Evolutionary conservation across 2,329 filamentous ascomycete genomes (phyloP), one percentile per base, ranked within the genome.

Genomic region (Aaosphaeria pasadenensis): DNA sequence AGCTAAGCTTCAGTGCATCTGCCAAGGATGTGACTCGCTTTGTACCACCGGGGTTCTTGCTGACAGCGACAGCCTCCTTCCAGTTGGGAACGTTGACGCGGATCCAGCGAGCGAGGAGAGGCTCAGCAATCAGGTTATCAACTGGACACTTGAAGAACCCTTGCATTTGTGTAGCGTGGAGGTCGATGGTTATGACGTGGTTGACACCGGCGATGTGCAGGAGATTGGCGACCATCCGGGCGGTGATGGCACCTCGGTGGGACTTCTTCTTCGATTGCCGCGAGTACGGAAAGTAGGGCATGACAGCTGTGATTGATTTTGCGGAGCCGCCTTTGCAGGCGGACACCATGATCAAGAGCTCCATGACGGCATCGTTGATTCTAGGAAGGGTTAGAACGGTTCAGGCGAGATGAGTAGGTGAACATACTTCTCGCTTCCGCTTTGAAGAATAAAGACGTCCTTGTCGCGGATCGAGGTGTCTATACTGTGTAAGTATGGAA

Each of bases 201-300:
- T 95, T 91, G 57, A 99, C 91, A 46, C 94, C 94, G 44, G 94
- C 94, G 48, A 99, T 88, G 51, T 88, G 83, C 58, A 99, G 84
- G 43, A 97, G 82, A 70, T 99, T 99, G 52, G 94, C 92, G 45
- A 99, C 82, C 91, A 99, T 96, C 58, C 92, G 86, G 47, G 94
- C 94, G 6, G 94, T 96, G 66, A 99, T 97, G 50, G 94, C 91
- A 44, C 94, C 94, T 56, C 94, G 84, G 67, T 97, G 92, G 48
- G 90, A 91, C 76, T 99, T 99, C 80, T 97, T 97, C 80, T 99
- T 99, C 49, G 92, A 97, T 73, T 99, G 94, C 53, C 94, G 89
- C 59, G 91, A 96, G 77, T 99, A 99, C n/a, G 94, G 94, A 66
- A 97, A 99, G 74, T 97, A 97, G 9, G 89, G 89, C 64, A 94